phyloP scores from a whole-genome alignment of 108 stramenopile species.

The Nannochloropsis gaditana region DNA sequence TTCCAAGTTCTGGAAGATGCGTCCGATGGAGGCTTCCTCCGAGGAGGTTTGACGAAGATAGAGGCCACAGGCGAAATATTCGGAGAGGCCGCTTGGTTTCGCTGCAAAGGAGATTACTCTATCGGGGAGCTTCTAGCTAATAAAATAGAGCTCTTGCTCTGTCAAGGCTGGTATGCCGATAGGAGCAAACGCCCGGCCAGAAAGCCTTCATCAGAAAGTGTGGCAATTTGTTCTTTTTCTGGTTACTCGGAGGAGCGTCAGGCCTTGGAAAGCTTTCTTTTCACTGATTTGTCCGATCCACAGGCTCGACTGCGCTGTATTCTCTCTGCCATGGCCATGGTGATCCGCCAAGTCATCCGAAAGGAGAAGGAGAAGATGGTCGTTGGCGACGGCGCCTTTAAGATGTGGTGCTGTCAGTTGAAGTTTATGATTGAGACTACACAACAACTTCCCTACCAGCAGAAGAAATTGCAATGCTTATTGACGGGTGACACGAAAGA shows the following conservation, averaged over 20 bases:
- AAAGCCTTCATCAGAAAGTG: neutral
- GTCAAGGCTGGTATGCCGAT: neutral
- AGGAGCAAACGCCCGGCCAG: neutral
- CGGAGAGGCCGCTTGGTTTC: neutral
- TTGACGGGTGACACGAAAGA: too few relatives aligned
- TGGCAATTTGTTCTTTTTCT: neutral
- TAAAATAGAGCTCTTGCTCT: neutral
- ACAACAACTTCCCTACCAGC: neutral
- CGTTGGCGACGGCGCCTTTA: neutral
- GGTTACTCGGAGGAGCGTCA: neutral
- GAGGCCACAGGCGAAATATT: neutral
- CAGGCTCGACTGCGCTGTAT: constrained; percentile 16
- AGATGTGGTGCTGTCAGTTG: neutral
- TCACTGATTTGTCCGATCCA: neutral
- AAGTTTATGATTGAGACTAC: neutral
- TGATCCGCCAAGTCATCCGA: neutral
- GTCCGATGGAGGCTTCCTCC: neutral
- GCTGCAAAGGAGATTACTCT: neutral
- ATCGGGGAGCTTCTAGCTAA: constrained; percentile 11
- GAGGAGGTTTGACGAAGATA: neutral
- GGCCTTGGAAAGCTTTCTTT: neutral
- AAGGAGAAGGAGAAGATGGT: neutral
- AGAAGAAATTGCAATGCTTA: neutral
- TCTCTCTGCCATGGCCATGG: neutral
- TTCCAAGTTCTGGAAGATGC: neutral